Percentiles rank a stretch among this genome's conserved stretches.
phyloP scores from a whole-genome alignment of 2,329 filamentous ascomycete species.

The Trichoderma citrinoviride region DNA sequence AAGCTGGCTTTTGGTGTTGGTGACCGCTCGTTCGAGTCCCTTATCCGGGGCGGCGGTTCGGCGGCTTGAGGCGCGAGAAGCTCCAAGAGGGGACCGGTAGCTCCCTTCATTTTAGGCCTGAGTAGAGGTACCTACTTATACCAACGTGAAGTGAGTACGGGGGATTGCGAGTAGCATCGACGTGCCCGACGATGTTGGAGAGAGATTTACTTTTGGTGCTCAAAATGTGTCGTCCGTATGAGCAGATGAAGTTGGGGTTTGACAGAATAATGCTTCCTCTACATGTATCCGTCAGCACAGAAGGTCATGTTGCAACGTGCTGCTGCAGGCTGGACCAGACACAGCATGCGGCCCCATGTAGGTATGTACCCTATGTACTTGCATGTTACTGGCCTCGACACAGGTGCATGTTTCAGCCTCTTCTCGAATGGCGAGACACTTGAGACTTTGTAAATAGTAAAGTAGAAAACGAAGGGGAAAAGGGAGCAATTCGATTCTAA shows the following conservation, averaged over 20 bases:
- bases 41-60: not conserved
- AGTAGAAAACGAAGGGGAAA: not conserved
- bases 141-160: not conserved
- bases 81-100: not conserved
- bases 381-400: not conserved
- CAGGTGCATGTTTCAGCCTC: conserved; percentile 15
- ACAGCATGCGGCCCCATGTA: not conserved
- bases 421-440: not conserved
- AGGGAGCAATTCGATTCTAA: not conserved
- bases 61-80: not conserved
- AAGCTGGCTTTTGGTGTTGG: not conserved
- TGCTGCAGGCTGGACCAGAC: not conserved
- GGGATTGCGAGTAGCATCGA: not conserved
- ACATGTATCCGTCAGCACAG: too few relatives aligned
- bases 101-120: conserved; percentile 13
- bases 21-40: conserved; percentile 1
- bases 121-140: not conserved
- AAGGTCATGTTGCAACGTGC: not conserved
- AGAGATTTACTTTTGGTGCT: not conserved
- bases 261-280: not conserved
- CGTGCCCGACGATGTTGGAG: too few relatives aligned
- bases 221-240: not conserved
- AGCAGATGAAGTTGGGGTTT: not conserved
- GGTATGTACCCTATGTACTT: too few relatives aligned
- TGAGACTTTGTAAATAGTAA: not conserved